These are phyloP conservation scores for Phytophthora cactorum DNA, from an alignment of 352 stramenopile genomes.

Conservation along the genomic window DNA sequence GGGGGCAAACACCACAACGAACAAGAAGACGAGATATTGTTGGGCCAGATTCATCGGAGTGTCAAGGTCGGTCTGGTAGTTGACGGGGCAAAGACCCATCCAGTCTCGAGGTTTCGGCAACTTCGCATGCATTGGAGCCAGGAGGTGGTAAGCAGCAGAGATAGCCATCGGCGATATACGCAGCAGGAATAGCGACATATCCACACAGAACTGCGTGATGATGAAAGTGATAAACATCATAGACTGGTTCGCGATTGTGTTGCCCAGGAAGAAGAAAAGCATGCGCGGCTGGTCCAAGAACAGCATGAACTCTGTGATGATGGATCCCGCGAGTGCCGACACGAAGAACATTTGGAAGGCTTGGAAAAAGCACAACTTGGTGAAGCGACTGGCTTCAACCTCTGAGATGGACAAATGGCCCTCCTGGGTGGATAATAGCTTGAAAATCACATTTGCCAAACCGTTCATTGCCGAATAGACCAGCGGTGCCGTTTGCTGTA, in stretches of 20 bases:
- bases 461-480: slow-evolving; percentile 75
- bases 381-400: slow-evolving; percentile 73
- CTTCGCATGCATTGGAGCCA: slow-evolving; percentile 64
- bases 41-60: slow-evolving; percentile 64
- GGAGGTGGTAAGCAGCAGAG: slow-evolving; percentile 46
- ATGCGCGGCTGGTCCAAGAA: slow-evolving; percentile 72
- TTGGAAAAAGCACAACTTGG: slow-evolving; percentile 81
- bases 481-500: slow-evolving; percentile 73
- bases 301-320: slow-evolving; percentile 61
- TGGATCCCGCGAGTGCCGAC: slow-evolving; percentile 66
- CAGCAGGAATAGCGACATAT: slow-evolving; percentile 66
- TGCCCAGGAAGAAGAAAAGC: slow-evolving; percentile 73
- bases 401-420: slow-evolving; percentile 72
- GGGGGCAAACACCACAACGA: slow-evolving; percentile 74
- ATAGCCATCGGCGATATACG: slow-evolving; percentile 57
- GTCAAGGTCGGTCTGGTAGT: slow-evolving; percentile 61
- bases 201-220: slow-evolving; percentile 73
- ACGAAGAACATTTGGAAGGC: slow-evolving; percentile 88
- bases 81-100: slow-evolving; percentile 63
- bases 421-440: slow-evolving; percentile 64
- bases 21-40: slow-evolving; percentile 76
- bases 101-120: slow-evolving; percentile 51
- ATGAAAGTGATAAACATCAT: slow-evolving; percentile 85
- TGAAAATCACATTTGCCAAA: slow-evolving; percentile 72
- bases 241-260: slow-evolving; percentile 76